Evolutionary conservation across 768 basidiomycete genomes (phyloP), one percentile per base, ranked within the genome.

Genomic region (Solioccasus polychromus): DNA sequence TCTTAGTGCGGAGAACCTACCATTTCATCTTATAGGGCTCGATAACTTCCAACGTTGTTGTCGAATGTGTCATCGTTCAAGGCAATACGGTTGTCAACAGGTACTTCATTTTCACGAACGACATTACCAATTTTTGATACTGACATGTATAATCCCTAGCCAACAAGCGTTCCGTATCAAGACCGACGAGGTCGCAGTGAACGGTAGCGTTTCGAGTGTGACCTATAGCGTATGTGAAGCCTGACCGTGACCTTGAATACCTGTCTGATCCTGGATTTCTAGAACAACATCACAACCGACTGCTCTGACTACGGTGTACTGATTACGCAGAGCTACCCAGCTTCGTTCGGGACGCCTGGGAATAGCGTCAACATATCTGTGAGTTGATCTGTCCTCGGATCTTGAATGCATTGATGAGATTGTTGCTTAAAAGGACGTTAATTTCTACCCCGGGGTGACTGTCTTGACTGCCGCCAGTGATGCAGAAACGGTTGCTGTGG

Each of bases 261-360:
- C n/a, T n/a, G n/a, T n/a, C n/a, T n/a, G n/a, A n/a, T n/a, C n/a
- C n/a, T n/a, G n/a, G n/a, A n/a, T n/a, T n/a, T n/a, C n/a, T n/a
- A 75, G 69, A 76, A 73, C 26, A 82, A 83, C 60, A 78, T 69
- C 8, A 77, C 71, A 3, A 73, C 68, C 7, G 74, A 75, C 5
- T 63, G 74, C n/a, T 65, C 65, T 5, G 32, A 62, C 34, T 82
- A 76, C 50, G 82, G 82, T 19, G 68, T 83, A 1, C 54, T 85
- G 49, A 82, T 84, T 26, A 78, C 82, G 56, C 52, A 79, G 75
- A 81, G 78, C 59, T 83, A 82, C 57, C 79, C 80, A 11, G 58
- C 63, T 39, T 76, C 78, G 8, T 60, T 82, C 37, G 74, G 75
- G 18, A 77, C 70, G 0, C 78, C 82, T 5, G 80, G 79, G 26